A percentile compares a stretch with the other conserved stretches of the same genome.
phyloP scores from a whole-genome alignment of 2,329 filamentous ascomycete species.

The Penicillium carneum region DNA sequence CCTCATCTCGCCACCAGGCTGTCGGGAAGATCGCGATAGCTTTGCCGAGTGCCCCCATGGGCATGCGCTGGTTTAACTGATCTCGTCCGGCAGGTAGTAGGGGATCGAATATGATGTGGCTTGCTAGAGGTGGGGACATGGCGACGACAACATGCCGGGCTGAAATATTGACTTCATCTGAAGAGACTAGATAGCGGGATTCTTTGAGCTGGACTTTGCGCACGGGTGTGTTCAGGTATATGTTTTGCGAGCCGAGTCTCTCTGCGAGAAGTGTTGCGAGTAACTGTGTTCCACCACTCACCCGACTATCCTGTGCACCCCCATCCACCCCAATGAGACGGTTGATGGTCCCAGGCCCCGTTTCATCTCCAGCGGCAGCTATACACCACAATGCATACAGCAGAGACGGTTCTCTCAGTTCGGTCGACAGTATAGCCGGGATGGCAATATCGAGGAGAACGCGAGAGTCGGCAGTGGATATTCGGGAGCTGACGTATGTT shows the following conservation, averaged over 20 bases:
- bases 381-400: conserved; percentile 8
- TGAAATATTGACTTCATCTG: neutral
- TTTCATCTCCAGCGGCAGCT: conserved; percentile 7
- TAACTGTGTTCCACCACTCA: conserved; percentile 10
- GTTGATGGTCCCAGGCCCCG: conserved; percentile 2
- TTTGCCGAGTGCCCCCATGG: conserved; percentile 25
- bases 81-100: conserved; percentile 13
- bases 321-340: conserved; percentile 12
- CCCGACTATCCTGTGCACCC: conserved; percentile 10
- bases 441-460: neutral
- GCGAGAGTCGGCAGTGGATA: conserved; percentile 20
- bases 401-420: conserved; percentile 6
- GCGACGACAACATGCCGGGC: conserved; percentile 13
- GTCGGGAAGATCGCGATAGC: conserved; percentile 20
- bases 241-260: neutral
- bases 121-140: conserved; percentile 10
- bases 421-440: conserved; percentile 4
- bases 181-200: neutral
- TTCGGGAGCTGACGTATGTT: conserved; percentile 3
- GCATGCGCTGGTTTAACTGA: conserved; percentile 28
- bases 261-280: conserved; percentile 8
- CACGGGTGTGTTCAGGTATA: conserved; percentile 1
- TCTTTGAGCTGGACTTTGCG: conserved; percentile 13
- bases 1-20: conserved; percentile 33
- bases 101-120: conserved; percentile 3